These are phyloP conservation scores for Dissophora globulifera DNA, from an alignment of 192 early-diverging fungal species.

Conservation along the genomic window DNA sequence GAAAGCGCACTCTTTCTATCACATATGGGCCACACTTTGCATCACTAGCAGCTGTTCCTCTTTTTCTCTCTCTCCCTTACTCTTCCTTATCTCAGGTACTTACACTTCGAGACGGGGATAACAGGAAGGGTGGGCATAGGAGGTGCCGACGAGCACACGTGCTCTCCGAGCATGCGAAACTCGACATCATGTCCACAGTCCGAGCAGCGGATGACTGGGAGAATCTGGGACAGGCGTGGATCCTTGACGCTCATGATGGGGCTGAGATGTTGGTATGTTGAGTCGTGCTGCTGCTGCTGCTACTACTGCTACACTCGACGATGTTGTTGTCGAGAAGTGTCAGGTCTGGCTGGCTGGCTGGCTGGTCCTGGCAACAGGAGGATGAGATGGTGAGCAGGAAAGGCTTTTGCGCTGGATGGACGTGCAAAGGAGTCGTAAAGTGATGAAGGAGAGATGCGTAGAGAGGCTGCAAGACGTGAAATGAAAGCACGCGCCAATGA, in stretches of 20 bases:
- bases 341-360: too few relatives aligned
- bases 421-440: neutral
- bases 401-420: neutral
- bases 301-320: neutral
- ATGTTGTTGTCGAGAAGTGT: neutral
- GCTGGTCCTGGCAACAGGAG: neutral
- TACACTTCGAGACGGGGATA: slow-evolving; percentile 33
- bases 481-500: too few relatives aligned
- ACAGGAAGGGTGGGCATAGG: slow-evolving; percentile 58
- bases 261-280: neutral
- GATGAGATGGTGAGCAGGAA: slow-evolving; percentile 8
- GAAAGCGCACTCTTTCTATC: too few relatives aligned
- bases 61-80: neutral
- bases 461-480: neutral
- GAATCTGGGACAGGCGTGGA: slow-evolving; percentile 64
- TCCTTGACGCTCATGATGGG: slow-evolving; percentile 27
- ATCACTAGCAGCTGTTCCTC: too few relatives aligned
- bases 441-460: neutral
- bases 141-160: slow-evolving; percentile 62
- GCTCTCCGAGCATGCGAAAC: slow-evolving; percentile 60
- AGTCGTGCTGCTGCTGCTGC: neutral
- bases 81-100: neutral
- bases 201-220: slow-evolving; percentile 66
- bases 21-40: too few relatives aligned
- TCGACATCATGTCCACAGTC: slow-evolving; percentile 68